phyloP scores from a whole-genome alignment of 1,139 yeast species.

The Diutina rugosa region DNA sequence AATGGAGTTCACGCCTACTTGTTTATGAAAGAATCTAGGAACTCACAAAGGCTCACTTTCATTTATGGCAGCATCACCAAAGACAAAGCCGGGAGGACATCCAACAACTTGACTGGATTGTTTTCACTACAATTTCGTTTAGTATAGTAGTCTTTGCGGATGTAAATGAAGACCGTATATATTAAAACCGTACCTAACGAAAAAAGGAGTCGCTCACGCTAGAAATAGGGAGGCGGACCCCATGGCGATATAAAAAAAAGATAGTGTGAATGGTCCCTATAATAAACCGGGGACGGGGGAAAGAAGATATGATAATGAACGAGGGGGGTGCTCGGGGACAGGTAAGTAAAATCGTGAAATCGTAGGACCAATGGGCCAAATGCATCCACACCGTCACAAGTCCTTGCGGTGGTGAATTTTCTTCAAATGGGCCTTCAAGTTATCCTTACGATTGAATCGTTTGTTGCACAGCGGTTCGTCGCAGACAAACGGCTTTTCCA shows the following conservation, averaged over 20 bases:
- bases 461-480: conserved; percentile 62
- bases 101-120: no score
- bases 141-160: not conserved
- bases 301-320: not conserved
- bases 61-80: no score
- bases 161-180: not conserved
- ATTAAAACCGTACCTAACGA: not conserved
- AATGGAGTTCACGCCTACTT: no score
- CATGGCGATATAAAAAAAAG: not conserved
- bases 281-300: not conserved
- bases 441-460: conserved; percentile 42
- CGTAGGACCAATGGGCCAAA: not conserved
- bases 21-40: no score
- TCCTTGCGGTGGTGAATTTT: conserved; percentile 31
- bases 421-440: conserved; percentile 53
- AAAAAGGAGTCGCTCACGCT: conserved; percentile 1
- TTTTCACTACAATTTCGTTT: no score
- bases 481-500: conserved; percentile 78
- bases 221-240: conserved; percentile 2
- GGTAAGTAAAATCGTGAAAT: not conserved
- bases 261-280: not conserved
- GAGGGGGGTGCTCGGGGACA: not conserved
- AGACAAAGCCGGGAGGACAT: no score
- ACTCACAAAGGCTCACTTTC: no score
- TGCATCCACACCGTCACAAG: not conserved